Evolutionary conservation across 352 stramenopile species (phyloP).

Genomic region (Phytophthora syringae): DNA sequence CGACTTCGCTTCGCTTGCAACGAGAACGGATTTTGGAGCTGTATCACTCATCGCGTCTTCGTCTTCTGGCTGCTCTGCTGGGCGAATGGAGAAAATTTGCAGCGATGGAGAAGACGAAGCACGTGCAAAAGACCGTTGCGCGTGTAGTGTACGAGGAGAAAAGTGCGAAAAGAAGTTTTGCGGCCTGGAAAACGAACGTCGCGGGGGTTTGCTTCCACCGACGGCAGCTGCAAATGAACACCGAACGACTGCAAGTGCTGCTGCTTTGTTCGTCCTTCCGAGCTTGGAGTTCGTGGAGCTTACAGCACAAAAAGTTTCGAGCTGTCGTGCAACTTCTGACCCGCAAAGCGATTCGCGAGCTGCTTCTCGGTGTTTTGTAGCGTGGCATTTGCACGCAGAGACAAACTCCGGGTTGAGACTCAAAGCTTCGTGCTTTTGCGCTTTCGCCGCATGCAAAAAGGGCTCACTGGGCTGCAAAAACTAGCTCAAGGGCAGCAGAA

Average conservation of each 20-base stretch:
- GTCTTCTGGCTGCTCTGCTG: slow-evolving; percentile 35
- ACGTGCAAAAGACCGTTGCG: slow-evolving; percentile 36
- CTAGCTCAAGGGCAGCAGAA: slow-evolving; percentile 11
- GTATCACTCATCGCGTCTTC: slow-evolving; percentile 39
- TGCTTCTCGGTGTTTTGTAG: slow-evolving; percentile 14
- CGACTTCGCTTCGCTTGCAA: slow-evolving; percentile 7
- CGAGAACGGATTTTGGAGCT: slow-evolving; percentile 32
- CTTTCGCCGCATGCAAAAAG: slow-evolving; percentile 30
- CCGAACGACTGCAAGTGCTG: slow-evolving; percentile 64
- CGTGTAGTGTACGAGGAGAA: slow-evolving; percentile 26
- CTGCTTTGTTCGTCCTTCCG: slow-evolving; percentile 64
- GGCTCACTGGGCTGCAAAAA: slow-evolving; percentile 22
- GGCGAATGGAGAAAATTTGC: slow-evolving; percentile 37
- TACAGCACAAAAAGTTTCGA: slow-evolving; percentile 36
- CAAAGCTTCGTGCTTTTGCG: slow-evolving; percentile 17
- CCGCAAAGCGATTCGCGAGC: slow-evolving; percentile 22
- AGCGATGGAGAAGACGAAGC: slow-evolving; percentile 20
- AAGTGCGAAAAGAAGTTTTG: slow-evolving; percentile 12
- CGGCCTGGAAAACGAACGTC: slow-evolving; percentile 39
- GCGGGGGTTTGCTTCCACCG: slow-evolving; percentile 28
- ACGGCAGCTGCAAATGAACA: slow-evolving; percentile 54
- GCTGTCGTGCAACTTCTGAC: slow-evolving; percentile 30
- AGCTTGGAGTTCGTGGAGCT: slow-evolving; percentile 51
- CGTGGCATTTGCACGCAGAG: slow-evolving; percentile 30
- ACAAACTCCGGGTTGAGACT: slow-evolving; percentile 6